These are phyloP conservation scores for Colletotrichum sp. DNA, from an alignment of 2,329 filamentous ascomycete genomes.

Conservation along the genomic window DNA sequence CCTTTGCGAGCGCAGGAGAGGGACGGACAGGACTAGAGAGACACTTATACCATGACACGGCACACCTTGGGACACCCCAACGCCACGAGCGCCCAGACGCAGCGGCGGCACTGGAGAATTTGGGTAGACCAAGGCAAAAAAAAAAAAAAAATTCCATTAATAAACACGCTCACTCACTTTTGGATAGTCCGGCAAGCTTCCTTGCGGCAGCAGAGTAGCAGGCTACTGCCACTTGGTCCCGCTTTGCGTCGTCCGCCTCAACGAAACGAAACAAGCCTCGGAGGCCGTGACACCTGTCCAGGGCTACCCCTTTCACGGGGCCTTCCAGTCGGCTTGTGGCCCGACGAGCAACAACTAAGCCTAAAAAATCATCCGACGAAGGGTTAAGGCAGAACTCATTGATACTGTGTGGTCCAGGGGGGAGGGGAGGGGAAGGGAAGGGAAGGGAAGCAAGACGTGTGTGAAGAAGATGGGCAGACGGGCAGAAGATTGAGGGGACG, in stretches of 20 bases:
- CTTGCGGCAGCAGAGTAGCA: constrained; percentile 8
- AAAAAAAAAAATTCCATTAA: constrained; percentile 15
- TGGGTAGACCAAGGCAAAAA: neutral
- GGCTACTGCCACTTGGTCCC: constrained; percentile 5
- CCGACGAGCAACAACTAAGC: constrained; percentile 9
- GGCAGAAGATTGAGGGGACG: neutral
- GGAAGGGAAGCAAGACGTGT: neutral
- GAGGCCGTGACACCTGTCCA: constrained; percentile 19
- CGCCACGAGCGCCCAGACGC: constrained; percentile 16
- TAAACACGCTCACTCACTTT: constrained; percentile 5
- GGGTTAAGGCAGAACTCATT: neutral
- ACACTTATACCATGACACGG: constrained; percentile 14
- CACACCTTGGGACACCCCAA: neutral
- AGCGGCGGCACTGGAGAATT: neutral
- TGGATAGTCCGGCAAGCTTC: constrained; percentile 16
- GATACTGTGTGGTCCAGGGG: neutral
- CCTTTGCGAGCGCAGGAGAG: neutral
- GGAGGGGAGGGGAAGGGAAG: neutral
- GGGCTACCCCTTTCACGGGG: constrained; percentile 4
- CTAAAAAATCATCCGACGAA: constrained; percentile 15
- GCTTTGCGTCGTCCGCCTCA: constrained; percentile 20
- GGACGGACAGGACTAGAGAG: neutral
- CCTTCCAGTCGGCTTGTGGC: constrained; percentile 7
- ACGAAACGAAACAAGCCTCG: constrained; percentile 23
- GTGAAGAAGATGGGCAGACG: neutral